Evolutionary conservation across 2,329 filamentous ascomycete genomes (phyloP).

Genomic region (Fusarium dlaminii): DNA sequence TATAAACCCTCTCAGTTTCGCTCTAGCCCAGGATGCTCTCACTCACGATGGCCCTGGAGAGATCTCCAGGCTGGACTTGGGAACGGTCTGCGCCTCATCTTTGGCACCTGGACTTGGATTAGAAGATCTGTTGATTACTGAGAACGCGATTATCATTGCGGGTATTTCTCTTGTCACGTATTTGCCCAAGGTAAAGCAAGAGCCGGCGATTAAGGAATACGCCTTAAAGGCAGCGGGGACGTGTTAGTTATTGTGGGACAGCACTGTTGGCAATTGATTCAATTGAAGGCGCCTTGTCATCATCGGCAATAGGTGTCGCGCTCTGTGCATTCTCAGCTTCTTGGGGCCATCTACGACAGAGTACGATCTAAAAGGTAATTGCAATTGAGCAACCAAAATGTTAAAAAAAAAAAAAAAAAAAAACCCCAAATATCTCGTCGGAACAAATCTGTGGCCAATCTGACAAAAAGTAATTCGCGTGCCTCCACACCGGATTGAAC

Average conservation of each 20-base stretch:
- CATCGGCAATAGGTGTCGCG: accelerated
- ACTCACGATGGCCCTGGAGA: not conserved
- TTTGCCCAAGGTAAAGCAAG: not conserved
- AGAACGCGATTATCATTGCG: not conserved
- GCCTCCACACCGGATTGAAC: conserved; percentile 29
- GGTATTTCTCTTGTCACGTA: not conserved
- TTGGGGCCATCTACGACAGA: accelerated
- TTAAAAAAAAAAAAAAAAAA: no score
- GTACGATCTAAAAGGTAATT: not conserved
- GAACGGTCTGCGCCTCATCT: not conserved
- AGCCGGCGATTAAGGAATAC: not conserved
- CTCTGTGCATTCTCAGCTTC: not conserved
- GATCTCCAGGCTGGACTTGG: not conserved
- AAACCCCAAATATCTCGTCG: accelerated
- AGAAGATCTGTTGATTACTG: not conserved
- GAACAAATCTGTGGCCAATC: accelerated
- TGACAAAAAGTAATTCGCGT: not conserved
- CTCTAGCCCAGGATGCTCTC: not conserved
- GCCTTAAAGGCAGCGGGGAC: not conserved
- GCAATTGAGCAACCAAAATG: accelerated
- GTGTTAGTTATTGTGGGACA: not conserved
- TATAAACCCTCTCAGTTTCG: not conserved
- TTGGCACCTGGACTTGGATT: not conserved
- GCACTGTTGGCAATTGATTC: not conserved
- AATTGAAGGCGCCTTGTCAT: not conserved